Evolutionary conservation across 345 rosid species (phyloP), one percentile per base, ranked within the genome.

Genomic region (Boechera divaricarpa): DNA sequence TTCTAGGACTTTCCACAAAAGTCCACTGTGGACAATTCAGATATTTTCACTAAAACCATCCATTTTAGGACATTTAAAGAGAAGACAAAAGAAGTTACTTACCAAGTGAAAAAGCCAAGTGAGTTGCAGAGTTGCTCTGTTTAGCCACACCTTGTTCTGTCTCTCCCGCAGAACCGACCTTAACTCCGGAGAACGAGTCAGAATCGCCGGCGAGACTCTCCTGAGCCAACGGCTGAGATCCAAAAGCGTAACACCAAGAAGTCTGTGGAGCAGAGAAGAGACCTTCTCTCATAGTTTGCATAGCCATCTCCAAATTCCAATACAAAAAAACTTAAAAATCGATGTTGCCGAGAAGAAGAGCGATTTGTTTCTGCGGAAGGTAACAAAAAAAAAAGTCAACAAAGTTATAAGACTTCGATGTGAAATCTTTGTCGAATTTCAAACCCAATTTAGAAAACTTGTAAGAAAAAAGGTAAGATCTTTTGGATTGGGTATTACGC

Each of bases 231-330:
- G 88, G 77, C 55, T 86, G 97, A 80, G 86, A 80, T 65, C 86
- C 86, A 55, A 86, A 75, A 55, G 81, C 77, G 79, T 70, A 83
- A 96, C 91, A 90, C 94, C 94, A 88, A 83, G 91, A 81, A 57
- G 74, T 69, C 24, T 86, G 76, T 28, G 86, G 84, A 76, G 79
- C 81, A 10, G 91, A 83, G 38, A 86, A 74, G 33, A 87, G 36
- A 69, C 89, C 91, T 80, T 89, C 97, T 75, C 83, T 90, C 66
- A 82, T 71, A 79, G 96, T 82, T 81, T 90, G 93, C 97, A 84
- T 87, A 80, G 95, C 91, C 94, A 90, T 94, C 74, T 79, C 49
- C 68, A 16, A 48, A 49, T 36, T 56, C 66, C 73, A 70, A 59
- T 51, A 59, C 65, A 38, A 53, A 21, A 52, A 31, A 18, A 41